Base-by-base conservation (phyloP, 2,329 filamentous ascomycete genomes). In the Neofusicoccum parvum region DNA sequence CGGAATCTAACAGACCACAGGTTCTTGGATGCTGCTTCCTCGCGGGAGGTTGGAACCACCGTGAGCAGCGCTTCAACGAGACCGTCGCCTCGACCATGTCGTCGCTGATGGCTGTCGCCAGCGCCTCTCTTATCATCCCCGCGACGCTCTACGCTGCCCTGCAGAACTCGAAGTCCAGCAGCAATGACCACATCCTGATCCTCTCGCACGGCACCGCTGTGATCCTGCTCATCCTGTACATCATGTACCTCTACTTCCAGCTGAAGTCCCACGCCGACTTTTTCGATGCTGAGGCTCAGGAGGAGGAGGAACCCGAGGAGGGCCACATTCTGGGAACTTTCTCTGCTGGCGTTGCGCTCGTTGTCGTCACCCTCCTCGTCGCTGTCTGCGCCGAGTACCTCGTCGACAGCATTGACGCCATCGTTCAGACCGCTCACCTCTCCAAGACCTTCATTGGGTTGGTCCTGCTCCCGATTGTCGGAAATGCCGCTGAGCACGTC, bases 1-100 rank as follows among this genome's bases (percentile, higher is more conserved):
- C 67, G 83, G 84, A 68, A 87, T 88, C 58, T 79, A 84, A 85
- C 50, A 14, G 23, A 32, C 41, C 43, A 36, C 41, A 78, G 77
- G 77, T 85, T 43, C 79, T 85, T 20, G 82, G 82, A 43, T 84
- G 82, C 77, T 85, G 82, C 72, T 85, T 85, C 78, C 77, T 84
- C 64, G 77, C 81, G 32, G 82, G 81, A 41, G 82, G 82, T 34
- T 74, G 82, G 54, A 74, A 75, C 62, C 77, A 79, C 64, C 70
- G 73, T 51, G 79, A 83, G 72, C 78, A 79, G 72, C 72, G 63
- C 39, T 95, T 94, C 78, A 90, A 92, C 68, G 83, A 85, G 10
- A 92, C 89, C 5, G 91, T 91, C 59, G 92, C 92, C 43, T 91
- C 91, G 70, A 94, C 92, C 46, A 93, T 87, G 85, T 86, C 85